phyloP scores from a whole-genome alignment of 2,329 filamentous ascomycete species.

The Pyrenochaeta sp. region DNA sequence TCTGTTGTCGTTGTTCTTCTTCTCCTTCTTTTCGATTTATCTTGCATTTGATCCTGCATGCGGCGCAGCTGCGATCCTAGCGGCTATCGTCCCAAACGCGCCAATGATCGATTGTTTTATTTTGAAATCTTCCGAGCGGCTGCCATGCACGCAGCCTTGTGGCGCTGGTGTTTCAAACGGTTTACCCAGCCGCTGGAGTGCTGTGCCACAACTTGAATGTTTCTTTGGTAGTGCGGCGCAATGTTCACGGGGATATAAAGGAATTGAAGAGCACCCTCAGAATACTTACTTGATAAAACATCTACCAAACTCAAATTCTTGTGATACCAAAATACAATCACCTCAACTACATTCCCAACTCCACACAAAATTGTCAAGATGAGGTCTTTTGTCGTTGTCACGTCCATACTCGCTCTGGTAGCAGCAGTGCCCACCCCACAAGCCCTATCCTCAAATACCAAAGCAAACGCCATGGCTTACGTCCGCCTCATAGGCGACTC shows the following conservation, averaged over 20 bases:
- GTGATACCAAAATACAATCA: not conserved
- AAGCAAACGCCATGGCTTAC: not conserved
- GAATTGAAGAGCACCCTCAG: not conserved
- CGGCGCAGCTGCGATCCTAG: not conserved
- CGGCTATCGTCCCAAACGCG: not conserved
- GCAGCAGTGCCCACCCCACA: slow-evolving; percentile 11
- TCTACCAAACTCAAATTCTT: too few species aligned
- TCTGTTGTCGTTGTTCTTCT: not conserved
- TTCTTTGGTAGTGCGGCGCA: not conserved
- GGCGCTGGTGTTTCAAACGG: slow-evolving; percentile 8
- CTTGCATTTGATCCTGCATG: not conserved
- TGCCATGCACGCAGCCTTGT: not conserved
- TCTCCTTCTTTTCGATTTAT: not conserved
- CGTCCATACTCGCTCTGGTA: slow-evolving; percentile 8
- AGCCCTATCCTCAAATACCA: not conserved
- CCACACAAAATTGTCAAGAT: slow-evolving; percentile 2
- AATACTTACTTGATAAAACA: too few species aligned
- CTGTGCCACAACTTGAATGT: slow-evolving; percentile 17
- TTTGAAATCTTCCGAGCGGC: not conserved
- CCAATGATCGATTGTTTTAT: not conserved
- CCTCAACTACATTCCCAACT: not conserved
- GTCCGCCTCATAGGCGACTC: slow-evolving; percentile 17
- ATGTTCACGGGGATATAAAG: slow-evolving; percentile 2
- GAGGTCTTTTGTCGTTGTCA: slow-evolving; percentile 7
- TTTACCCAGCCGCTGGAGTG: slow-evolving; percentile 16